phyloP scores from a whole-genome alignment of 2,329 filamentous ascomycete genomes.

The Penicillium sp. region DNA sequence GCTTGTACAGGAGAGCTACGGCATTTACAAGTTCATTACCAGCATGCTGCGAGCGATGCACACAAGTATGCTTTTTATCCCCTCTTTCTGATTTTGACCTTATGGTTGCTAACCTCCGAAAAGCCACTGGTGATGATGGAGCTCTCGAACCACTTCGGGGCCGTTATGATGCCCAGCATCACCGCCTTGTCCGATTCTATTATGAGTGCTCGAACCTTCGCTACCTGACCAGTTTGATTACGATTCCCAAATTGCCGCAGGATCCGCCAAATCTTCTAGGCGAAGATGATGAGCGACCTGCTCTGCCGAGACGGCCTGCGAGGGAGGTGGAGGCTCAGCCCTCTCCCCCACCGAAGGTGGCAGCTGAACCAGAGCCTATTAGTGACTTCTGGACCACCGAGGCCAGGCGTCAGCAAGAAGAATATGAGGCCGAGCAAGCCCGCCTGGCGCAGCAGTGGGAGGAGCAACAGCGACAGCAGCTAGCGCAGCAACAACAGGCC shows the following conservation, averaged over 20 bases:
- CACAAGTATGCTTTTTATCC: constrained; percentile 66
- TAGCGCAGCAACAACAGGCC: constrained; percentile 80
- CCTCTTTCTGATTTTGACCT: background rate
- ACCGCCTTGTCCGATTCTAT: constrained; percentile 96
- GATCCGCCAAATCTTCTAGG: constrained; percentile 87
- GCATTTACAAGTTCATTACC: constrained; percentile 99
- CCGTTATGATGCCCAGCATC: constrained; percentile 93
- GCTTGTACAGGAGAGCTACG: constrained; percentile 95
- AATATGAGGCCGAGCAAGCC: constrained; percentile 92
- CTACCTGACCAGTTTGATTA: constrained; percentile 94
- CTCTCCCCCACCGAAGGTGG: constrained; percentile 68
- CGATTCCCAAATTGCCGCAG: constrained; percentile 91
- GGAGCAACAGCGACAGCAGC: constrained; percentile 77
- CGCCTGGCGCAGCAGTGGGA: constrained; percentile 86
- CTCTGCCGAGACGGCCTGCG: constrained; percentile 75
- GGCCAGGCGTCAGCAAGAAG: constrained; percentile 85
- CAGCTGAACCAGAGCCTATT: constrained; percentile 86
- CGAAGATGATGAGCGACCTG: constrained; percentile 82
- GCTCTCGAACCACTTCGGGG: constrained; percentile 85
- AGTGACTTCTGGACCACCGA: constrained; percentile 98
- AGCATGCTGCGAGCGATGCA: constrained; percentile 99
- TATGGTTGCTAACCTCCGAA: constrained; percentile 14
- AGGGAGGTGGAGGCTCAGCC: constrained; percentile 72
- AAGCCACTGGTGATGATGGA: constrained; percentile 89
- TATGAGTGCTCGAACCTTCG: constrained; percentile 98